Percentiles rank a stretch among this genome's conserved stretches.
phyloP scores from a whole-genome alignment of 305 asterid genomes.

The Solanum chacoense region DNA sequence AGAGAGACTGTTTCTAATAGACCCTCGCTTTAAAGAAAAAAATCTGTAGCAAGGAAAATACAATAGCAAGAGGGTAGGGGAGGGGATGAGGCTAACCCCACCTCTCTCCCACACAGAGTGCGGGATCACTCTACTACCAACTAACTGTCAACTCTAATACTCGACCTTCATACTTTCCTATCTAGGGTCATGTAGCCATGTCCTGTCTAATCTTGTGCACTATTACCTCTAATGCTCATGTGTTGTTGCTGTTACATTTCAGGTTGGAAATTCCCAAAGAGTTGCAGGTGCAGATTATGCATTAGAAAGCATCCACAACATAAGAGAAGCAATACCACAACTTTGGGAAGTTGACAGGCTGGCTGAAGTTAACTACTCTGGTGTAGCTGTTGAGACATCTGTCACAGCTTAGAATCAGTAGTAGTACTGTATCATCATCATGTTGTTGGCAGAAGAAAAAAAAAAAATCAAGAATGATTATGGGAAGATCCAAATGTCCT shows the following conservation, averaged over 20 bases:
- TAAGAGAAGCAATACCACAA: conserved; percentile 85
- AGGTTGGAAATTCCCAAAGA: conserved; percentile 84
- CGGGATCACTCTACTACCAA: neutral
- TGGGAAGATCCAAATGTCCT: neutral
- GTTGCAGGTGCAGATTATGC: conserved; percentile 86
- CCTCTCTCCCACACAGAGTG: neutral
- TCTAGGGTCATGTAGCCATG: neutral
- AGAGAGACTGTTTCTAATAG: neutral
- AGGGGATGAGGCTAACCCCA: neutral
- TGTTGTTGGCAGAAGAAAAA: neutral
- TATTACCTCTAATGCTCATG: neutral
- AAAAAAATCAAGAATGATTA: neutral
- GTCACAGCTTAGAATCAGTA: conserved; percentile 33
- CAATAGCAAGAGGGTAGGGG: neutral
- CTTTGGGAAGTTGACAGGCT: conserved; percentile 65
- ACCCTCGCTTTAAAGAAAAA: neutral
- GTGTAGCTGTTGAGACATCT: conserved; percentile 50
- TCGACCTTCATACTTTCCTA: neutral
- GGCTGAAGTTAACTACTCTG: conserved; percentile 47
- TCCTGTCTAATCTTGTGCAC: neutral
- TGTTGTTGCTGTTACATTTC: neutral
- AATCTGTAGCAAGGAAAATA: neutral
- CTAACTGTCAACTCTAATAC: neutral
- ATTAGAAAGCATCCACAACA: conserved; percentile 82
- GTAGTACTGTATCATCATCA: neutral